These are phyloP conservation scores for Jasminum sambac DNA, from an alignment of 257 asterid species.

Conservation along the genomic window DNA sequence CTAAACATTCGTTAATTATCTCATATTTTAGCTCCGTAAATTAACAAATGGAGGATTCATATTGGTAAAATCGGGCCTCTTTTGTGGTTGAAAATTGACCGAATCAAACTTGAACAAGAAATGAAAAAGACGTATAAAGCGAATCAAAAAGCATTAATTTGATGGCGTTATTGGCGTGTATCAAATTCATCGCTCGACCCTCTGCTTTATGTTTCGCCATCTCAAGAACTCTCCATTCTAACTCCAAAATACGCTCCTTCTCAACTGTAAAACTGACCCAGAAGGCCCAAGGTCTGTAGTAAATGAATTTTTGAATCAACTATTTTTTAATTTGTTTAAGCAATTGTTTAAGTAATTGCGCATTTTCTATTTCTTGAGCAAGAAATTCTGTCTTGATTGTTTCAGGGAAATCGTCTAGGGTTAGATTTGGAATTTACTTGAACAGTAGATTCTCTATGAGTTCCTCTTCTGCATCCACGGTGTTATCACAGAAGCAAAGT, in stretches of 20 bases:
- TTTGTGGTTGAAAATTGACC: conserved; percentile 7
- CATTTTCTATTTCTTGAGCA: conserved; percentile 8
- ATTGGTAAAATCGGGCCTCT: not conserved
- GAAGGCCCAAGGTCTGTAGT: conserved; percentile 14
- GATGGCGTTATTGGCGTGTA: conserved; percentile 1
- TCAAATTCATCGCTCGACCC: conserved; percentile 20
- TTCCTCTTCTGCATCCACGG: conserved; percentile 36
- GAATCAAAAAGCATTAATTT: not conserved
- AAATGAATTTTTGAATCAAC: not conserved
- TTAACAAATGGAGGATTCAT: not conserved
- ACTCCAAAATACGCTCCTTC: conserved; percentile 16
- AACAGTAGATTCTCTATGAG: conserved; percentile 44
- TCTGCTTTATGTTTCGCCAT: conserved; percentile 8
- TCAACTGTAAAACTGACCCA: conserved; percentile 21
- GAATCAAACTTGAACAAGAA: not conserved
- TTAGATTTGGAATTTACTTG: conserved; percentile 31
- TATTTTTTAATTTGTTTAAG: not conserved
- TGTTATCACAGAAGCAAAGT: conserved; percentile 36
- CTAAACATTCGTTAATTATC: too few relatives aligned
- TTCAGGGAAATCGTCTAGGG: conserved; percentile 37
- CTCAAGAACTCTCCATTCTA: conserved; percentile 8
- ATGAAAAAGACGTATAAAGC: not conserved
- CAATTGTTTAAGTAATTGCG: too few relatives aligned
- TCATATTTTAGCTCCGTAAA: too few relatives aligned
- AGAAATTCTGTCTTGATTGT: conserved; percentile 19